Percentiles rank a stretch among this genome's conserved stretches.
These are phyloP conservation scores for Irpex sp. DNA, from an alignment of 1,284 basidiomycete genomes.

Conservation along the genomic window DNA sequence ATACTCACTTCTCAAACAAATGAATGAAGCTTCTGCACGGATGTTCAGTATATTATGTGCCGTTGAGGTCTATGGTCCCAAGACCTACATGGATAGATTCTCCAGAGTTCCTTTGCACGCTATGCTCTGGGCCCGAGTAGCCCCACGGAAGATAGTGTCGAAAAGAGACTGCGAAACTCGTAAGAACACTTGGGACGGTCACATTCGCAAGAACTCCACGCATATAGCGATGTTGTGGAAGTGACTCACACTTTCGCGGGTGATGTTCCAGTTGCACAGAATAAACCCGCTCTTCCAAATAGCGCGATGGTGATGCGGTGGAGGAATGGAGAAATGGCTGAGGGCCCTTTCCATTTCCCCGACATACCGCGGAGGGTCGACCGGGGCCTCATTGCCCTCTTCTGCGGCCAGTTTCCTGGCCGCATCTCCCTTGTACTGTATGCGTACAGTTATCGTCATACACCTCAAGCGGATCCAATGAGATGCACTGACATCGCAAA, in stretches of 20 bases:
- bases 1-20: conserved; percentile 13
- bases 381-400: background rate
- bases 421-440: conserved; percentile 15
- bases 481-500: background rate
- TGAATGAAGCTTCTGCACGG: conserved; percentile 12
- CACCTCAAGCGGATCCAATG: background rate
- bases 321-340: conserved; percentile 11
- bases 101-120: conserved; percentile 12
- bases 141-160: conserved; percentile 10
- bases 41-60: background rate
- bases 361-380: background rate
- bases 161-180: background rate
- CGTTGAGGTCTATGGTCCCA: background rate
- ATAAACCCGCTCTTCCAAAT: conserved; percentile 15
- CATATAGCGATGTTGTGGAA: background rate
- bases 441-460: conserved; percentile 13
- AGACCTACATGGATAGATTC: conserved; percentile 10
- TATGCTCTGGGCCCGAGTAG: conserved; percentile 11
- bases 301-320: conserved; percentile 7
- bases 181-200: background rate
- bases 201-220: background rate
- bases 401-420: conserved; percentile 10
- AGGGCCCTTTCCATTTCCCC: conserved; percentile 10
- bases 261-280: conserved; percentile 9
- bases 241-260: conserved; percentile 6